Base-by-base conservation (phyloP, 2,329 filamentous ascomycete species). In the Colletotrichum australisinense region DNA sequence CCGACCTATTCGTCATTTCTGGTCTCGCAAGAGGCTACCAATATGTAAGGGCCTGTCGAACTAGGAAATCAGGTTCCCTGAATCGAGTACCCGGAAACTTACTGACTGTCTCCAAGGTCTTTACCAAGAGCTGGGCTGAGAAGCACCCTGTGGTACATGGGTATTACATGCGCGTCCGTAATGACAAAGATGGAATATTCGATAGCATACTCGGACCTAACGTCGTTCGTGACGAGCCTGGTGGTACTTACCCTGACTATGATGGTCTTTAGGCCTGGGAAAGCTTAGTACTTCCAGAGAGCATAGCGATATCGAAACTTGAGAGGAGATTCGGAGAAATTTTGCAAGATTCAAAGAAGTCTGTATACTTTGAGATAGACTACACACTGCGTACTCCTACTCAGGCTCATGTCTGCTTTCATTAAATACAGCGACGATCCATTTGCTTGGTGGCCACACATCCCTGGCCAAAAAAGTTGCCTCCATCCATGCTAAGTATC, bases 201-300 rank as follows among this genome's bases (percentile, higher is more conserved):
- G 63, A 67, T 26, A 59, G 63, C 53, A 67, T 67, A 19, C 55
- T 67, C 1, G 53, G 53, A 3, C 19, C 38, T 6, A 67, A 67
- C 8, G 14, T 59, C 1, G 35, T 67, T 49, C 32, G 63, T 22
- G 63, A 67, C 28, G 24, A 67, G n/a, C 16, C 63, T 4, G 63
- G 63, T 3, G 63, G 63, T 19, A 67, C 38, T 16, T 67, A 59
- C 8, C 63, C 63, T 22, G 63, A 67, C 53, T 67, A 67, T 30
- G 63, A 67, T 30, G 53, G 63, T 0, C 24, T 67, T 4, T 58
- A 14, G 35, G 38, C 11, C 38, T 19, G 14, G 14, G 2, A 5
- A 7, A 42, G 14, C 35, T 16, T 42, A 6, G 1, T 2, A 35
- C 32, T 1, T 35, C 32, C 32, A 35, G 4, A 35, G 1, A 35